Conservation (phyloP, 2,329 filamentous ascomycete genomes). For the Graphilbum sp. region DNA sequence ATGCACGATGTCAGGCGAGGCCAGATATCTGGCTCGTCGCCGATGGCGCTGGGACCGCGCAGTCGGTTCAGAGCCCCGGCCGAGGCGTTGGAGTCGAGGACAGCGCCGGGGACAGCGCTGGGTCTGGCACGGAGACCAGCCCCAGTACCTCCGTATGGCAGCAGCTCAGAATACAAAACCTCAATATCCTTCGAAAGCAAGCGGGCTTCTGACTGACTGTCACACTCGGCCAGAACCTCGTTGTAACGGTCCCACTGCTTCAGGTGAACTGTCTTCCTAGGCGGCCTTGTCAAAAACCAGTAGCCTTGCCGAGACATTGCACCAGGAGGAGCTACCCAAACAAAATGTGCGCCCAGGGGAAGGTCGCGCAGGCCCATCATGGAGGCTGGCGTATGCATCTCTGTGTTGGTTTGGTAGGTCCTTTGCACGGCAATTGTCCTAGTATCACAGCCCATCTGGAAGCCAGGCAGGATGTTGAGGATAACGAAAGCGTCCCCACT, state of each 20-base stretch:
- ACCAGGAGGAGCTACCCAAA: conserved; percentile 37
- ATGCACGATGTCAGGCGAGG: conserved; percentile 32
- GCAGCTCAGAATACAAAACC: conserved; percentile 22
- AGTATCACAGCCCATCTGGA: conserved; percentile 37
- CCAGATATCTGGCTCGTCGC: conserved; percentile 27
- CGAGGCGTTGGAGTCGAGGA: too few relatives aligned
- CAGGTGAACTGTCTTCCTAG: conserved; percentile 21
- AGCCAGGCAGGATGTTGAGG: conserved; percentile 31
- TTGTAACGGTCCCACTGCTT: conserved; percentile 40
- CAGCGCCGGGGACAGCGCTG: neutral
- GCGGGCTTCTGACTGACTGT: conserved; percentile 25
- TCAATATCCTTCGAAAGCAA: conserved; percentile 26
- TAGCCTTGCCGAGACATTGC: conserved; percentile 37
- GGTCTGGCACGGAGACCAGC: neutral
- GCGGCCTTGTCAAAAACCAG: conserved; percentile 31
- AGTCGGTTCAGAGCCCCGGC: too few relatives aligned
- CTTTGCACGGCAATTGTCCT: conserved; percentile 25
- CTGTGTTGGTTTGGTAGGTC: too few relatives aligned
- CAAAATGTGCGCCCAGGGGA: conserved; percentile 38
- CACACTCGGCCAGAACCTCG: conserved; percentile 35
- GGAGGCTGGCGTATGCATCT: neutral
- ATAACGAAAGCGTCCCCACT: conserved; percentile 36
- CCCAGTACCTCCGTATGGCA: too few relatives aligned
- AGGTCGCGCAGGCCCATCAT: conserved; percentile 39
- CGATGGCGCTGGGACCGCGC: conserved; percentile 7